Evolutionary conservation across 2,329 filamentous ascomycete species (phyloP).

Genomic region (Tolypocladium album): DNA sequence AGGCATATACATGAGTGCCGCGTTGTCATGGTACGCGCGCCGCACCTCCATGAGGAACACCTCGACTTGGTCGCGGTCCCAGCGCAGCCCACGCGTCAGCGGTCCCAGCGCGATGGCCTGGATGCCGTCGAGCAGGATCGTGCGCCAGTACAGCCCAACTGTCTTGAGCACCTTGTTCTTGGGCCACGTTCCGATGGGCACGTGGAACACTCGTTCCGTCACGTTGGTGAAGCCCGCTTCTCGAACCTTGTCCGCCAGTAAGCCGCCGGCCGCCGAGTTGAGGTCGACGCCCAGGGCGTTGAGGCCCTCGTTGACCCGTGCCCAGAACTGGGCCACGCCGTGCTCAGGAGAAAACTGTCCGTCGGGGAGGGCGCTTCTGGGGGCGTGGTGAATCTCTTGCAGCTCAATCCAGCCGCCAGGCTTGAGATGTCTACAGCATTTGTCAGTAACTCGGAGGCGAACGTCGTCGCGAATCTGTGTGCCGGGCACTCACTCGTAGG

Average conservation of each 20-base stretch:
- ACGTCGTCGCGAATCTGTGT: neutral
- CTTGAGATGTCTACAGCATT: slow-evolving; percentile 31
- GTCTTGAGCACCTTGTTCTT: slow-evolving; percentile 39
- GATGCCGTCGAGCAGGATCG: slow-evolving; percentile 36
- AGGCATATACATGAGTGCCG: slow-evolving; percentile 41
- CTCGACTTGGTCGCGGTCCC: slow-evolving; percentile 37
- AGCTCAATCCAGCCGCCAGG: slow-evolving; percentile 45
- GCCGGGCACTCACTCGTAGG: slow-evolving; percentile 30
- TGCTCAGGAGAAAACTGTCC: slow-evolving; percentile 26
- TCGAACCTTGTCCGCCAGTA: slow-evolving; percentile 32
- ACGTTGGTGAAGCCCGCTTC: slow-evolving; percentile 42
- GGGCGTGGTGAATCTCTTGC: slow-evolving; percentile 41
- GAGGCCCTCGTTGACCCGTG: slow-evolving; percentile 32
- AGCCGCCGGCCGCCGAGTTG: slow-evolving; percentile 28
- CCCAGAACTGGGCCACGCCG: slow-evolving; percentile 35
- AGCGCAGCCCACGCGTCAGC: slow-evolving; percentile 37
- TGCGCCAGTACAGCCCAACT: slow-evolving; percentile 40
- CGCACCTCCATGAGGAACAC: slow-evolving; percentile 36
- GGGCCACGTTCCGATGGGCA: slow-evolving; percentile 45
- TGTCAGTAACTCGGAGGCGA: neutral
- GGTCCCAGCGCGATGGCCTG: slow-evolving; percentile 41
- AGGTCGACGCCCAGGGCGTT: slow-evolving; percentile 34
- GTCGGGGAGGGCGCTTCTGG: slow-evolving; percentile 29
- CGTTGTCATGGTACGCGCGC: slow-evolving; percentile 34
- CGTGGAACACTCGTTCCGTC: slow-evolving; percentile 34